Base-by-base conservation (phyloP, 2,329 filamentous ascomycete genomes). In the Alternaria brassicicola region DNA sequence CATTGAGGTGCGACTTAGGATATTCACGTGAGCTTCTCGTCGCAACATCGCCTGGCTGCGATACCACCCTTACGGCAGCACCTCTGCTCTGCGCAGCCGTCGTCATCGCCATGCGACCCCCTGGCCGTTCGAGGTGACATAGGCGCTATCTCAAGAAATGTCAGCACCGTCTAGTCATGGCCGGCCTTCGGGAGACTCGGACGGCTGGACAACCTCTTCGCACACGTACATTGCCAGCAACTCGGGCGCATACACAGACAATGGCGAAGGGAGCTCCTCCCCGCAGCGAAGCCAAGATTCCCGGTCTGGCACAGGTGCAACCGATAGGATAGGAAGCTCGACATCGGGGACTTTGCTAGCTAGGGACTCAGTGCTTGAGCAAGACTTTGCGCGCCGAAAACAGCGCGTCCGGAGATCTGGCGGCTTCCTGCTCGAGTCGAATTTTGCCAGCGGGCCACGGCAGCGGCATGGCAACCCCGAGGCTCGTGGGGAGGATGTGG, bases 361-460 rank as follows among this genome's bases (percentile, higher is more conserved):
- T 6, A 57, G 43, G 12, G 72, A 73, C 8, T 61, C 66, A 3
- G 67, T 72, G 42, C 63, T 68, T 23, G 72, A 72, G 48, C 69
- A 70, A 36, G 74, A 77, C 56, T 73, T 75, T 64, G 69, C 69
- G 45, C 68, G 65, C 45, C 67, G 71, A 41, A 68, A 68, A 52
- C 71, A 71, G 42, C 65, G 71, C 21, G 58, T 66, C 5, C 69
- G 72, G 51, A 73, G 71, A 51, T 74, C 77, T 13, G 79, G 78
- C 23, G 79, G 79, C 31, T 82, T 81, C 57, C 66, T 85, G 39
- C 71, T 85, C 35, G 81, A 83, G 33, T 68, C 76, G 19, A 64
- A 77, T 64, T 71, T 78, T 60, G 60, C 71, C 61, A 73, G 60
- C 39, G 62, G 60, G 21, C 62, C 68, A 10, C 65, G 63, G 28